phyloP scores from a whole-genome alignment of 1,139 yeast species.

The Yamadazyma triangularis region DNA sequence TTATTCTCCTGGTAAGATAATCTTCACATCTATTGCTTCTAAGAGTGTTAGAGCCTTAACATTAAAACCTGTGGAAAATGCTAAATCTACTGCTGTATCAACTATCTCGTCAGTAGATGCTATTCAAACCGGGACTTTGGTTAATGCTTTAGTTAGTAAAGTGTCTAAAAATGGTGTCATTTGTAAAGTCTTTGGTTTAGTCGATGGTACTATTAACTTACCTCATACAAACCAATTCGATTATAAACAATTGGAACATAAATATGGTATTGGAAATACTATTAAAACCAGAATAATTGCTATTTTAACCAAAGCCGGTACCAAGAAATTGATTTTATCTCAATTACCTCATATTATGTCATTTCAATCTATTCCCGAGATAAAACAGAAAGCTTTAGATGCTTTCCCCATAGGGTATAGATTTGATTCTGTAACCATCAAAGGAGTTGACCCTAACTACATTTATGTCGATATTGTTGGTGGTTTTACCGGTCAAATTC shows the following conservation, averaged over 20 bases:
- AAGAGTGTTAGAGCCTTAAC: conserved; percentile 59
- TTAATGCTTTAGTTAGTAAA: conserved; percentile 67
- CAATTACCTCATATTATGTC: conserved; percentile 51
- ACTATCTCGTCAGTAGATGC: conserved; percentile 71
- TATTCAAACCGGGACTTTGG: conserved; percentile 77
- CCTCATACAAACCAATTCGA: conserved; percentile 58
- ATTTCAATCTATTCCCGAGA: conserved; percentile 13
- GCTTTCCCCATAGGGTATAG: conserved; percentile 78
- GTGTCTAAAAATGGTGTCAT: conserved; percentile 59
- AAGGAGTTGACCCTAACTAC: conserved; percentile 53
- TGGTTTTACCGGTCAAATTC: conserved; percentile 63
- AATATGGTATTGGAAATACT: conserved; percentile 60
- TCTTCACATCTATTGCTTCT: conserved; percentile 43
- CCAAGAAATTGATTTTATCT: conserved; percentile 61
- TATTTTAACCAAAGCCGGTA: conserved; percentile 51
- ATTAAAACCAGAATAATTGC: conserved; percentile 70
- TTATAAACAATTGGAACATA: conserved; percentile 49
- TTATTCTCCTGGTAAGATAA: conserved; percentile 38
- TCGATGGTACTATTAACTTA: conserved; percentile 66
- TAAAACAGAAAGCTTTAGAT: conserved; percentile 37
- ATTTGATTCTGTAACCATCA: conserved; percentile 55
- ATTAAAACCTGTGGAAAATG: conserved; percentile 37
- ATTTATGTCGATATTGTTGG: conserved; percentile 57
- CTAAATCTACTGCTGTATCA: conserved; percentile 40
- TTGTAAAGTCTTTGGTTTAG: conserved; percentile 66